Evolutionary conservation across 257 asterid species (phyloP).

Genomic region (Oldenlandia corymbosa): DNA sequence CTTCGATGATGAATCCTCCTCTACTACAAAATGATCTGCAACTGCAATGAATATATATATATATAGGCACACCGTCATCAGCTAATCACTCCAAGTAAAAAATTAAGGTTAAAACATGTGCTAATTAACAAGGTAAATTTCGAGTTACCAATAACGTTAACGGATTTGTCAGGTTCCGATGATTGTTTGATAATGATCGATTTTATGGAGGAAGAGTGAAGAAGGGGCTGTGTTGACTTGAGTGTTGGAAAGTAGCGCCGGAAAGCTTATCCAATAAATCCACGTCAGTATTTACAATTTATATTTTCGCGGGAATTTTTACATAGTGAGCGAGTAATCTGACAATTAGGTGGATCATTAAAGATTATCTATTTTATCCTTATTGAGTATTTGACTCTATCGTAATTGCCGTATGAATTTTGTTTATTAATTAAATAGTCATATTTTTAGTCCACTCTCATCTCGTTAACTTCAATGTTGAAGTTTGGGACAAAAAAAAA

Average conservation of each 20-base stretch:
- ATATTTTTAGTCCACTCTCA: too few species aligned
- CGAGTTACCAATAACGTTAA: neutral
- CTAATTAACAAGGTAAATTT: neutral
- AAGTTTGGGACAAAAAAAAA: too few species aligned
- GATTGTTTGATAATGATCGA: too few species aligned
- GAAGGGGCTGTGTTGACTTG: slow-evolving; percentile 1
- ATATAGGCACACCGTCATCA: neutral
- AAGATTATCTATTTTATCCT: too few species aligned
- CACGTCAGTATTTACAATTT: neutral
- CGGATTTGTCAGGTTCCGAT: neutral
- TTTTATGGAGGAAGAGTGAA: too few species aligned
- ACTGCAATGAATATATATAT: too few species aligned
- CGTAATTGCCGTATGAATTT: too few species aligned
- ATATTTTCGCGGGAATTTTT: neutral
- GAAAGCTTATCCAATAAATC: slow-evolving; percentile 1
- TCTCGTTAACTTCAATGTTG: too few species aligned
- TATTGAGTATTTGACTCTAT: too few species aligned
- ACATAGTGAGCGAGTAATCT: neutral
- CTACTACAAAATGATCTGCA: neutral
- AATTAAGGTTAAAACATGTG: neutral
- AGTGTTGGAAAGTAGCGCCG: slow-evolving; percentile 7
- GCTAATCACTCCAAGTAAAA: neutral
- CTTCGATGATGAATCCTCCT: neutral
- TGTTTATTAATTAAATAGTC: too few species aligned
- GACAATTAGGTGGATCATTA: neutral